Evolutionary conservation across 148 eudicot species (phyloP), one percentile per base, ranked within the genome.

Genomic region (Chenopodium suecicum): DNA sequence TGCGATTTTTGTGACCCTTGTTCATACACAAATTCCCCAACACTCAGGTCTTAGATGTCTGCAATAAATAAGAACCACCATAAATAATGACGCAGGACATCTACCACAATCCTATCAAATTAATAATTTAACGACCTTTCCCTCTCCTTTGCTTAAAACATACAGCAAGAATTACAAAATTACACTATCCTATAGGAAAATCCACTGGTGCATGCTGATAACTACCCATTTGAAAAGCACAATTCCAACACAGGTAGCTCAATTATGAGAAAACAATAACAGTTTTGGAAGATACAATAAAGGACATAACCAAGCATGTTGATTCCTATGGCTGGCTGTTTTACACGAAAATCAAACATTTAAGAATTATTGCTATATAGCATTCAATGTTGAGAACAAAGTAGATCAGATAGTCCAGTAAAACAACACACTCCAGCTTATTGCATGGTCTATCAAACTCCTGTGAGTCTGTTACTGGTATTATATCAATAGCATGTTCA

Each of bases 21-120:
- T 25, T 25, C 25, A 25, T 25, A 0, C 25, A 25, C 25, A 25
- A 25, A 25, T 25, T 25, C 25, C 25, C 25, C 25, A 25, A 25
- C 25, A 94, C 76, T 92, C 93, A 4, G 95, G 98, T 81, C 94
- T 90, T 78, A n/a, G 95, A 87, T 14, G 94, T 94, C 97, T 93
- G 94, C 84, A 85, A 70, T 74, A 9, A 70, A 71, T 29, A 70
- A 70, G 25, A 70, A 69, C 1, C 17, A 41, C 20, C 25, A 41
- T 37, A 16, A 66, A 66, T 32, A 1, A 66, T 25, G 10, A n/a
- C 7, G 25, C 23, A n/a, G 14, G 41, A 34, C 7, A 19, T 14
- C 12, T 19, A 10, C 25, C 52, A 46, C 6, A 44, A 46, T 22
- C 34, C n/a, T 48, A 48, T 23, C 67, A 9, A 29, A 75, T 31